phyloP scores from a whole-genome alignment of 106 monocot genomes.

The Vanilla planifolia region DNA sequence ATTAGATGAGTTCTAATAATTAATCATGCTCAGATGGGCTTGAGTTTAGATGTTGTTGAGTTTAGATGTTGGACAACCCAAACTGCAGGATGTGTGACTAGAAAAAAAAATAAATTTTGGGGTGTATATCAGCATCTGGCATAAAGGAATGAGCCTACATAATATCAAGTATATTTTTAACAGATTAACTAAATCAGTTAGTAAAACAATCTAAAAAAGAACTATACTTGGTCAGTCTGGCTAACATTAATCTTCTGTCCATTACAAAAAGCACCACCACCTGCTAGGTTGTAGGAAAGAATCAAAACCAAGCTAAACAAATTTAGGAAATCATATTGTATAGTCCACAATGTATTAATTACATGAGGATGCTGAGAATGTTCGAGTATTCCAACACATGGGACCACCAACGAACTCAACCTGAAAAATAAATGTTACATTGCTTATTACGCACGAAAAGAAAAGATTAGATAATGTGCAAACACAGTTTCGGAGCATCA shows the following conservation, averaged over 20 bases:
- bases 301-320: slow-evolving; percentile 4
- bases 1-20: too few species aligned
- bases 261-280: slow-evolving; percentile 98
- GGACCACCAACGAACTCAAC: slow-evolving; percentile 98
- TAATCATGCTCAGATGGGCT: too few species aligned
- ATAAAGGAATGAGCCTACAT: too few species aligned
- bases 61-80: too few species aligned
- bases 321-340: background rate
- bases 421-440: slow-evolving; percentile 21
- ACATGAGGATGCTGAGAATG: slow-evolving; percentile 75
- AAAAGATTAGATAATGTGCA: background rate
- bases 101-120: too few species aligned
- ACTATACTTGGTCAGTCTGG: slow-evolving; percentile 76
- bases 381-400: slow-evolving; percentile 99
- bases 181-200: too few species aligned
- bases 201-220: too few species aligned
- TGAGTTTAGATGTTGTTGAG: too few species aligned
- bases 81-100: too few species aligned
- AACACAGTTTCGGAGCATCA: background rate
- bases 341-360: slow-evolving; percentile 6
- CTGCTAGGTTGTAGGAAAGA: slow-evolving; percentile 16
- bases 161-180: too few species aligned
- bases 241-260: slow-evolving; percentile 96
- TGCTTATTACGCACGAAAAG: too few species aligned
- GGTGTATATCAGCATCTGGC: too few species aligned